Conservation (phyloP, 148 eudicot genomes). For the Silene uniflora region DNA sequence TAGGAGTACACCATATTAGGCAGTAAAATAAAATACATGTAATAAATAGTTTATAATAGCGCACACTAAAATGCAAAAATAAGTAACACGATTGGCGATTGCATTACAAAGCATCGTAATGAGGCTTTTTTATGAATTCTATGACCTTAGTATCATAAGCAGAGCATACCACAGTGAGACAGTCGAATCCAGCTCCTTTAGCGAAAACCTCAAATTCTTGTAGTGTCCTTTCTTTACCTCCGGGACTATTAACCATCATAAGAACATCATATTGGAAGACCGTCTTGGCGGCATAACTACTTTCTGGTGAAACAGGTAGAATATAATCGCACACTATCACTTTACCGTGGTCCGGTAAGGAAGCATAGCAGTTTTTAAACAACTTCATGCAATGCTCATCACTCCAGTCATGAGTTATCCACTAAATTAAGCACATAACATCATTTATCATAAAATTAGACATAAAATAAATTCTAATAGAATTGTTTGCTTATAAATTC, state of each 20-base stretch:
- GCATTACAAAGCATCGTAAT: neutral
- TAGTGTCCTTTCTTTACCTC: conserved; percentile 20
- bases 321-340: conserved; percentile 68
- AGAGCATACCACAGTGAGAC: conserved; percentile 13
- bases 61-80: too few species aligned
- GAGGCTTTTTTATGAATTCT: conserved; percentile 10
- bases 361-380: conserved; percentile 59
- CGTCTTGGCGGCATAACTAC: neutral
- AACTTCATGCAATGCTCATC: conserved; percentile 67
- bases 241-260: conserved; percentile 13
- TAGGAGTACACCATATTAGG: too few species aligned
- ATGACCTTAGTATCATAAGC: conserved; percentile 25
- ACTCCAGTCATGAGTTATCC: conserved; percentile 82
- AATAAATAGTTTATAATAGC: too few species aligned
- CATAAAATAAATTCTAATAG: neutral
- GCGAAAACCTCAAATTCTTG: conserved; percentile 18
- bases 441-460: neutral
- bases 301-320: conserved; percentile 12
- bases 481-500: neutral
- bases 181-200: conserved; percentile 21
- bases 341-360: conserved; percentile 71
- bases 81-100: too few species aligned
- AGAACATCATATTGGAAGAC: conserved; percentile 15
- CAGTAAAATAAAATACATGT: too few species aligned
- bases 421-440: conserved; percentile 28